Percentiles rank a stretch among this genome's conserved stretches.
These are phyloP conservation scores for Ceratobasidium sp. DNA, from an alignment of 1,284 basidiomycete species.

Conservation along the genomic window DNA sequence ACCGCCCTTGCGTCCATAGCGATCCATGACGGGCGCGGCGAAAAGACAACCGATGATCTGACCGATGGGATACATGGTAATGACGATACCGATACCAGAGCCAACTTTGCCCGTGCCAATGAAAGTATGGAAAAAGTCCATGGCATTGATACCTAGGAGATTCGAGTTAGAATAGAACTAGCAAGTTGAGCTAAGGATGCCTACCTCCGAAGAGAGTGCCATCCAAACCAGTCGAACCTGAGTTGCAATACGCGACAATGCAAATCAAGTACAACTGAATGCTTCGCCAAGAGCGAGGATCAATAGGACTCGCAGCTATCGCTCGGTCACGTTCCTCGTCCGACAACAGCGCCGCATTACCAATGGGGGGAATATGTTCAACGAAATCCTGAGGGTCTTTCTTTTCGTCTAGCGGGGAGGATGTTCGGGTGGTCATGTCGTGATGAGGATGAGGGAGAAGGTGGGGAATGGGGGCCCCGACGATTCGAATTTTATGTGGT, in stretches of 20 bases:
- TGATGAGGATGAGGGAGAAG: background rate
- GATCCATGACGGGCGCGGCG: conserved; percentile 44
- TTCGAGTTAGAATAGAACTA: conserved; percentile 42
- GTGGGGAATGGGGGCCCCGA: background rate
- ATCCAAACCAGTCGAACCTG: conserved; percentile 38
- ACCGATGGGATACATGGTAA: conserved; percentile 49
- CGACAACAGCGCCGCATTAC: background rate
- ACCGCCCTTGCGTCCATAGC: conserved; percentile 46
- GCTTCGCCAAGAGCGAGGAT: conserved; percentile 38
- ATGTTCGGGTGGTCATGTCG: conserved; percentile 3
- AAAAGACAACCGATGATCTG: conserved; percentile 46
- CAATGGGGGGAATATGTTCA: conserved; percentile 17
- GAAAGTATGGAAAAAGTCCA: conserved; percentile 46
- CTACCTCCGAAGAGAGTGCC: conserved; percentile 21
- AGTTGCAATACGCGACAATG: conserved; percentile 46
- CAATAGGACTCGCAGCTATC: conserved; percentile 45
- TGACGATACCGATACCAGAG: conserved; percentile 45
- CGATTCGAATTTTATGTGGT: background rate
- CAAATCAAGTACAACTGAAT: conserved; percentile 43
- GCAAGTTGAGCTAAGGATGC: background rate
- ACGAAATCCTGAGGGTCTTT: conserved; percentile 20
- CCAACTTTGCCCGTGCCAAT: conserved; percentile 44
- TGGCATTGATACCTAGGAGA: conserved; percentile 47
- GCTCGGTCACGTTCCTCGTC: conserved; percentile 31
- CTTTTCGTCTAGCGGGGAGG: conserved; percentile 16